Percentiles rank a stretch among this genome's conserved stretches.
Evolutionary conservation across 768 basidiomycete species (phyloP).

Genomic region (Megacollybia marginata): DNA sequence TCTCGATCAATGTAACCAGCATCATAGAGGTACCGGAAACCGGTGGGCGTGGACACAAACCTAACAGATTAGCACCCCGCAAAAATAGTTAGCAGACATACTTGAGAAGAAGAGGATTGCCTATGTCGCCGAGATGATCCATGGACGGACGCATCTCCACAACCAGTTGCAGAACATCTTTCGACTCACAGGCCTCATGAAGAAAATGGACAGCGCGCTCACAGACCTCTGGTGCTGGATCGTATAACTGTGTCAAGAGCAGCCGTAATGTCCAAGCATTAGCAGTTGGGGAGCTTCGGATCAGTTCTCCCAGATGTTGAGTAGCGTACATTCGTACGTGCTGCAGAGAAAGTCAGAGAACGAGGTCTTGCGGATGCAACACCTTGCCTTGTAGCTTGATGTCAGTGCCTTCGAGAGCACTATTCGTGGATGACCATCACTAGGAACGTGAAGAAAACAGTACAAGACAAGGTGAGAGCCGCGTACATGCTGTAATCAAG

Average conservation of each 20-base stretch:
- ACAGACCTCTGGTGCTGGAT: constrained; percentile 84
- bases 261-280: constrained; percentile 87
- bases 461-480: constrained; percentile 1
- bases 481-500: constrained; percentile 85
- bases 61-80: constrained; percentile 29
- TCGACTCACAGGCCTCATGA: constrained; percentile 82
- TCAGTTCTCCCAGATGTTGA: constrained; percentile 74
- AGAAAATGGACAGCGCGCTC: constrained; percentile 85
- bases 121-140: constrained; percentile 92
- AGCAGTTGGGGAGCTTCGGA: constrained; percentile 55
- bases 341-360: constrained; percentile 28
- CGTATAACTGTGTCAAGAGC: constrained; percentile 92
- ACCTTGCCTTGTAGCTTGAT: constrained; percentile 75
- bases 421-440: constrained; percentile 92
- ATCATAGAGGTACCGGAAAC: constrained; percentile 88
- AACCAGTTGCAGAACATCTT: constrained; percentile 79
- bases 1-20: constrained; percentile 91
- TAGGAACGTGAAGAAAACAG: constrained; percentile 22
- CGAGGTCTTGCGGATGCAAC: neutral
- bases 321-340: constrained; percentile 88
- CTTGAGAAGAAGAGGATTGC: constrained; percentile 84
- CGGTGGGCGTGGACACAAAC: constrained; percentile 90
- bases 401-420: constrained; percentile 92
- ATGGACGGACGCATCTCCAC: constrained; percentile 93
- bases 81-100: constrained; percentile 26